A percentile compares a stretch with the other conserved stretches of the same genome.
phyloP scores from a whole-genome alignment of 1,284 basidiomycete genomes.

The Sporisorium scitamineum region DNA sequence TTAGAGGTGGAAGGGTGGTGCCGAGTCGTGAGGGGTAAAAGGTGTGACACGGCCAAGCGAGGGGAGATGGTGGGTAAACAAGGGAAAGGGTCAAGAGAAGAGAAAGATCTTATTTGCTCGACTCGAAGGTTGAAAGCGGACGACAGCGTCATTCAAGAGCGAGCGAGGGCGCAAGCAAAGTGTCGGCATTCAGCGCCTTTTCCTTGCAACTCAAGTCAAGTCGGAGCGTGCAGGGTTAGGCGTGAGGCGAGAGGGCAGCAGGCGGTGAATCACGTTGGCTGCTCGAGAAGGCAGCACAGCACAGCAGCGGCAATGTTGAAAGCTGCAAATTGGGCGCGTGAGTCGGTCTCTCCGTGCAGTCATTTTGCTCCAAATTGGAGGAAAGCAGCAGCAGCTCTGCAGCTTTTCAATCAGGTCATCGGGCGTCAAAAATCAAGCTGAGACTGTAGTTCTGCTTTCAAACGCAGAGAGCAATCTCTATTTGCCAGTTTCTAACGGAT shows the following conservation, averaged over 20 bases:
- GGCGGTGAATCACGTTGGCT: too few species aligned
- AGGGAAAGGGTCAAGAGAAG: not conserved
- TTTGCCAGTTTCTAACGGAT: too few species aligned
- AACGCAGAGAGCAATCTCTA: too few species aligned
- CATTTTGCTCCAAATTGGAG: not conserved
- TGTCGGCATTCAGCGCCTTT: not conserved
- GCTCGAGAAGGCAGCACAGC: not conserved
- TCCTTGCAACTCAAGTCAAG: not conserved
- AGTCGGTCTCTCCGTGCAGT: not conserved
- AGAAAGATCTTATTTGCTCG: slow-evolving; percentile 1
- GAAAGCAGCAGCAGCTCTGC: too few species aligned
- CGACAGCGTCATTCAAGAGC: not conserved
- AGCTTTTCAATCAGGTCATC: not conserved
- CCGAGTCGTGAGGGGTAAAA: not conserved
- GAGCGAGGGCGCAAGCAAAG: not conserved
- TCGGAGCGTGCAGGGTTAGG: not conserved
- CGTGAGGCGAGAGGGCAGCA: not conserved
- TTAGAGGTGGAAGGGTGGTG: not conserved
- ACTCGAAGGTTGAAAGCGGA: slow-evolving; percentile 1
- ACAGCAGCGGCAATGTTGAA: slow-evolving; percentile 2
- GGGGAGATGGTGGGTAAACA: slow-evolving; percentile 2
- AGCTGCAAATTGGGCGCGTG: not conserved
- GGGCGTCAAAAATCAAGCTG: not conserved
- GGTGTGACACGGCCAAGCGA: not conserved
- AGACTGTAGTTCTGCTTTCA: not conserved